A percentile compares a stretch with the other conserved stretches of the same genome.
Evolutionary conservation across 176 grass and related monocot genomes (phyloP).

Genomic region (Pontederia crassipes): DNA sequence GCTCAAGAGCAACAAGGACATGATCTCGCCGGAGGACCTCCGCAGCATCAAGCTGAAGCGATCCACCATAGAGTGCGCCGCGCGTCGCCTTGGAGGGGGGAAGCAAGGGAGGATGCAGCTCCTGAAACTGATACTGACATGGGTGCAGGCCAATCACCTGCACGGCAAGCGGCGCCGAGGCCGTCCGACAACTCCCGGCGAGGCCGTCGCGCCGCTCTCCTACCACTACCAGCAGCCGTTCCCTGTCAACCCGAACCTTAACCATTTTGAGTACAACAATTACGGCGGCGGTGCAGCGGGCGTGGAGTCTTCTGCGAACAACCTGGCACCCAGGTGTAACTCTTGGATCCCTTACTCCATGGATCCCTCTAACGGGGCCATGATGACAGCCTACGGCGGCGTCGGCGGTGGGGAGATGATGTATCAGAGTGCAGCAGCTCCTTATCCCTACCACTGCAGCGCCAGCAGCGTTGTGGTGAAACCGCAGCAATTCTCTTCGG

Average conservation of each 20-base stretch:
- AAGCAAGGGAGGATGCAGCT: slow-evolving; percentile 57
- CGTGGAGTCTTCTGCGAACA: not conserved
- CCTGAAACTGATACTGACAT: slow-evolving; percentile 84
- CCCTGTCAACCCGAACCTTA: slow-evolving; percentile 4
- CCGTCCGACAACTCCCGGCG: not conserved
- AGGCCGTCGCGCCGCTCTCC: slow-evolving; percentile 10
- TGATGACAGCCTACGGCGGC: slow-evolving; percentile 23
- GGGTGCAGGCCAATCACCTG: slow-evolving; percentile 84
- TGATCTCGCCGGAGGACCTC: slow-evolving; percentile 77
- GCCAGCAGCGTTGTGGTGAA: slow-evolving; percentile 43
- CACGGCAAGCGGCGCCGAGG: slow-evolving; percentile 40
- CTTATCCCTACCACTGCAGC: slow-evolving; percentile 47
- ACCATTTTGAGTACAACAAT: slow-evolving; percentile 24
- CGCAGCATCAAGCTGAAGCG: slow-evolving; percentile 68
- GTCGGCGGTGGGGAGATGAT: slow-evolving; percentile 14
- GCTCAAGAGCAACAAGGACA: slow-evolving; percentile 76
- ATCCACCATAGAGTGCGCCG: slow-evolving; percentile 66
- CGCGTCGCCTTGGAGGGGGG: slow-evolving; percentile 44
- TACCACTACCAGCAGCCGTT: slow-evolving; percentile 17
- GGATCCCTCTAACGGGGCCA: slow-evolving; percentile 6
- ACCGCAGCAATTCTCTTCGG: slow-evolving; percentile 46
- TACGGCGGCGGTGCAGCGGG: not conserved
- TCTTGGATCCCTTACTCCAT: slow-evolving; percentile 43
- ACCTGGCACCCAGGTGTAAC: too few species aligned
- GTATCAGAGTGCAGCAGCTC: slow-evolving; percentile 19